These are phyloP conservation scores for Lasiodiplodia theobromae DNA, from an alignment of 2,329 filamentous ascomycete species.

Conservation along the genomic window DNA sequence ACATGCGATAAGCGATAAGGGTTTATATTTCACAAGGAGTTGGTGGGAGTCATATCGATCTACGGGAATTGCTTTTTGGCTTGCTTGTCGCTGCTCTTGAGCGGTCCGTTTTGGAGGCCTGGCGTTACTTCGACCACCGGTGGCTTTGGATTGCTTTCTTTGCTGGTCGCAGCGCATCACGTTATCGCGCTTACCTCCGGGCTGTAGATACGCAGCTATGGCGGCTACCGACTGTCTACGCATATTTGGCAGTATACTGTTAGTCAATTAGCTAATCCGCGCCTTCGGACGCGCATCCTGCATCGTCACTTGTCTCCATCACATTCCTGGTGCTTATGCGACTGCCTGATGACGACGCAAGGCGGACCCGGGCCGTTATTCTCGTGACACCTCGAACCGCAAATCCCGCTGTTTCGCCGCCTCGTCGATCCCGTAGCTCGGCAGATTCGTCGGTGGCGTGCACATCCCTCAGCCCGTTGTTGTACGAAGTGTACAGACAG, in stretches of 20 bases:
- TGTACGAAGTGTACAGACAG: constrained; percentile 7
- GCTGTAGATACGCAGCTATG: constrained; percentile 26
- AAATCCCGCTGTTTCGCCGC: constrained; percentile 22
- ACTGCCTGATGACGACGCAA: constrained; percentile 24
- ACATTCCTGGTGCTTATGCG: constrained; percentile 20
- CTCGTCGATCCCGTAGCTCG: constrained; percentile 20
- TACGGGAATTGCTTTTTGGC: constrained; percentile 19
- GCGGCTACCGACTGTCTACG: constrained; percentile 19
- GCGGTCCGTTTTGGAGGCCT: constrained; percentile 27
- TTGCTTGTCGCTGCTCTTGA: constrained; percentile 27
- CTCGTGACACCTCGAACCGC: constrained; percentile 21
- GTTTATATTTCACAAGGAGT: constrained; percentile 19
- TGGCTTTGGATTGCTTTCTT: constrained; percentile 29
- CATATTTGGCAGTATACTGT: constrained; percentile 17
- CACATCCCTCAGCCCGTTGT: constrained; percentile 14
- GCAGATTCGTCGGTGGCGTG: constrained; percentile 20
- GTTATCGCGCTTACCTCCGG: constrained; percentile 8
- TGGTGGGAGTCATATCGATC: constrained; percentile 15
- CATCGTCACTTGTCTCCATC: background rate
- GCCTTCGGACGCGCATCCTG: background rate
- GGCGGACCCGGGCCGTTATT: constrained; percentile 14
- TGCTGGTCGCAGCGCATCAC: constrained; percentile 14
- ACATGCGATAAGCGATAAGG: constrained; percentile 23
- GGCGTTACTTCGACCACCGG: constrained; percentile 25
- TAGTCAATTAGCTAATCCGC: constrained; percentile 27